Evolutionary conservation across 352 stramenopile genomes (phyloP).

Genomic region (Phytopythium montanum): DNA sequence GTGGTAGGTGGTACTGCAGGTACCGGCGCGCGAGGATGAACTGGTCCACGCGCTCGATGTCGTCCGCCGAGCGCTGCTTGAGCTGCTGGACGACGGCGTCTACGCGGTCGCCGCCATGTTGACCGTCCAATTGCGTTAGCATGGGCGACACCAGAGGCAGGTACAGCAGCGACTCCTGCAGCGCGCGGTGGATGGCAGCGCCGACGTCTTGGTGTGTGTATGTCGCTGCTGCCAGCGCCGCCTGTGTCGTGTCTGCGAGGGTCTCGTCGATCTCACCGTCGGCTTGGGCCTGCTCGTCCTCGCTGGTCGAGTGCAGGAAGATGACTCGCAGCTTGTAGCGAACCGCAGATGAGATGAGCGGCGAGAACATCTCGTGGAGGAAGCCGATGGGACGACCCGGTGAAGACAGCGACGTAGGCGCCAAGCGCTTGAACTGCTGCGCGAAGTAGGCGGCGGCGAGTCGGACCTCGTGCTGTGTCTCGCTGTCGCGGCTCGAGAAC

Average conservation of each 20-base stretch:
- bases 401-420: background rate
- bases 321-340: conserved; percentile 60
- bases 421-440: conserved; percentile 41
- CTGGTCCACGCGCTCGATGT: conserved; percentile 51
- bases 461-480: conserved; percentile 40
- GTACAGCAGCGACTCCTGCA: conserved; percentile 53
- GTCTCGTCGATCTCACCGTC: conserved; percentile 2
- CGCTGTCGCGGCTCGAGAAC: conserved; percentile 23
- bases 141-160: conserved; percentile 25
- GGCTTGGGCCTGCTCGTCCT: conserved; percentile 28
- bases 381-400: conserved; percentile 19
- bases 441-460: conserved; percentile 37
- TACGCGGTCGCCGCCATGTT: conserved; percentile 10
- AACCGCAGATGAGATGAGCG: conserved; percentile 42
- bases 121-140: conserved; percentile 14
- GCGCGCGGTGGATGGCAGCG: conserved; percentile 64
- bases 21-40: conserved; percentile 55
- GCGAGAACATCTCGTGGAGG: conserved; percentile 49
- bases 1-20: conserved; percentile 39
- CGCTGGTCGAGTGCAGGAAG: conserved; percentile 36
- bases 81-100: conserved; percentile 3
- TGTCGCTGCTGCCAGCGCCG: conserved; percentile 21
- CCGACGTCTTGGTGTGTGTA: conserved; percentile 77
- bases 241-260: conserved; percentile 12
- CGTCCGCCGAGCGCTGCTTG: conserved; percentile 18